These are phyloP conservation scores for Heterobasidion parviporum DNA, from an alignment of 1,284 basidiomycete genomes.

Conservation along the genomic window DNA sequence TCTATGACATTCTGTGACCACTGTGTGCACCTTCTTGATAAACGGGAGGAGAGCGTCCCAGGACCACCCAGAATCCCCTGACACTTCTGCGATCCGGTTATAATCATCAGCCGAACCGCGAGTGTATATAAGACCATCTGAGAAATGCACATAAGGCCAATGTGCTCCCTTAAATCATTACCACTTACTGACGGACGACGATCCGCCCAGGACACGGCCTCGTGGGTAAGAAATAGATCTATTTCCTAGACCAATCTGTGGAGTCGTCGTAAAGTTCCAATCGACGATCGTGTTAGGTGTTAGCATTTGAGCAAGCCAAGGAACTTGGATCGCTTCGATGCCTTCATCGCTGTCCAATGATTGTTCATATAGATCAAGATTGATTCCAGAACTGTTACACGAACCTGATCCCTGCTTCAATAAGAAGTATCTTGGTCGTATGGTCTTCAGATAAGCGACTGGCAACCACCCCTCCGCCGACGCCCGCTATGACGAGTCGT, in stretches of 20 bases:
- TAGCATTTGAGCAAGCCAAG: background rate
- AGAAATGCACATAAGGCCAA: background rate
- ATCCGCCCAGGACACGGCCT: conserved; percentile 29
- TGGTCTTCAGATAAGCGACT: conserved; percentile 14
- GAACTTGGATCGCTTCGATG: background rate
- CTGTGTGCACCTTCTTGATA: background rate
- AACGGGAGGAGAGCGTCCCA: conserved; percentile 17
- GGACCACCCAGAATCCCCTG: conserved; percentile 22
- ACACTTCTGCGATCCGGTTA: conserved; percentile 17
- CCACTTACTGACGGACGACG: conserved; percentile 15
- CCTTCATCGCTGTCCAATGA: background rate
- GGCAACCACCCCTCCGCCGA: conserved; percentile 13
- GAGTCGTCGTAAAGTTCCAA: conserved; percentile 17
- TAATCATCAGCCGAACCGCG: conserved; percentile 22
- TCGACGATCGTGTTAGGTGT: conserved; percentile 1
- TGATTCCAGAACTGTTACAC: too few relatives aligned
- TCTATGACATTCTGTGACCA: background rate
- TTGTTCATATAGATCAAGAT: too few relatives aligned
- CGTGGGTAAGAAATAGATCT: conserved; percentile 20
- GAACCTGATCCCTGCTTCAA: conserved; percentile 10
- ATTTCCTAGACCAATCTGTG: conserved; percentile 13
- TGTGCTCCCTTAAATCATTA: background rate
- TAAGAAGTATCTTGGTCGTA: conserved; percentile 10
- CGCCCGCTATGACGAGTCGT: background rate
- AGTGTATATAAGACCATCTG: conserved; percentile 20